These are phyloP conservation scores for Candida quercuum DNA, from an alignment of 805 yeast genomes.

Conservation along the genomic window DNA sequence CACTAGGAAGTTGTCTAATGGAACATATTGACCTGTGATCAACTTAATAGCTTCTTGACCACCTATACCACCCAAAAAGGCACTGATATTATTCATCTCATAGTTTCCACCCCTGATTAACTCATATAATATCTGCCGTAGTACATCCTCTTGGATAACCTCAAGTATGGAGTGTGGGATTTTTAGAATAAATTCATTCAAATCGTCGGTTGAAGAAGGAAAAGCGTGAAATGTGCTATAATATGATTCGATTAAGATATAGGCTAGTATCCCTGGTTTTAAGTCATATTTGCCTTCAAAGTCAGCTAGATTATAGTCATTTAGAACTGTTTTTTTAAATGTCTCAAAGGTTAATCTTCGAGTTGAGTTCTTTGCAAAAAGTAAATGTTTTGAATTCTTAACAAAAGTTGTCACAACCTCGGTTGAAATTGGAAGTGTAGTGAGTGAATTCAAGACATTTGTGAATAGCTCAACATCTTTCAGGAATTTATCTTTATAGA, in stretches of 20 bases:
- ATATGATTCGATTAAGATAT: background rate
- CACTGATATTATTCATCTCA: constrained; percentile 52
- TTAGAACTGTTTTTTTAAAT: background rate
- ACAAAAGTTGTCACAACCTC: constrained; percentile 47
- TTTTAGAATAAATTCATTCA: constrained; percentile 1
- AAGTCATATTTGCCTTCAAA: background rate
- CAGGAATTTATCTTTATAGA: constrained; percentile 53
- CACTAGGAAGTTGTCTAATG: constrained; percentile 62
- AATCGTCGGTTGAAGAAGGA: constrained; percentile 3
- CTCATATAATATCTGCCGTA: constrained; percentile 35
- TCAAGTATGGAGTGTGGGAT: background rate
- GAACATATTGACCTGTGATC: constrained; percentile 74
- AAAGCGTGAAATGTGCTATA: background rate
- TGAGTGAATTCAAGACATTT: constrained; percentile 24
- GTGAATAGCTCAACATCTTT: constrained; percentile 41
- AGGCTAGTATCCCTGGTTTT: background rate
- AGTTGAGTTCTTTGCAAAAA: constrained; percentile 5
- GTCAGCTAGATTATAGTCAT: background rate
- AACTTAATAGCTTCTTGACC: constrained; percentile 80
- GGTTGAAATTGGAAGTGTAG: constrained; percentile 21
- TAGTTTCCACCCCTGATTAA: constrained; percentile 35
- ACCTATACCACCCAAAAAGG: constrained; percentile 79
- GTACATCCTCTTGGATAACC: constrained; percentile 24
- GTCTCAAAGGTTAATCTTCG: background rate
- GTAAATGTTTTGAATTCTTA: constrained; percentile 50